Base-by-base conservation (phyloP, 2,329 filamentous ascomycete genomes). In the Whalleya microplaca region DNA sequence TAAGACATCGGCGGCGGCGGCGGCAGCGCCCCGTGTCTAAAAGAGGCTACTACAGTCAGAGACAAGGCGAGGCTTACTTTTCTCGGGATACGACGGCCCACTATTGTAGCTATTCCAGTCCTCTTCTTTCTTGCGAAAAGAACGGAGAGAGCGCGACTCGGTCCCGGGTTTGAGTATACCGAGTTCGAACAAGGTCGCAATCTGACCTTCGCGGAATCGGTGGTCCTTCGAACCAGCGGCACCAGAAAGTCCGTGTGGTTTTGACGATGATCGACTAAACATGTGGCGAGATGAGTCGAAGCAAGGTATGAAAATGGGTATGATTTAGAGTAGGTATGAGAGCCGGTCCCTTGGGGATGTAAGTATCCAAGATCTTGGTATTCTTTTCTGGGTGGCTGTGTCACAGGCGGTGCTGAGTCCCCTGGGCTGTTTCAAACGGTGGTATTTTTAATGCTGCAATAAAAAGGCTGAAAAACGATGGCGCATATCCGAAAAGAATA, bases 201-300 rank as follows among this genome's bases (percentile, higher is more conserved):
- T 61, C 63, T 74, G 73, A 58, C 67, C 63, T 56, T 74, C 72
- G 59, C 70, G 71, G 56, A 66, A 66, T 56, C 70, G 70, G 63
- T 76, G 72, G 49, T 78, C 74, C 64, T 74, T 75, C 48, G 68
- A 65, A 51, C 57, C 54, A 29, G 47, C 55, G 41, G 53, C 52
- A 49, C 63, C 58, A 58, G 64, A 62, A 62, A 70, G 69, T 66
- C 71, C 73, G 67, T 73, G 62, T 58, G 64, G 56, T 66, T 73
- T 77, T 59, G 70, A 70, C 61, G 73, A 74, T 56, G 75, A 78
- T 73, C 75, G 74, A 73, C 72, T 73, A 67, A 79, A 79, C 77
- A 79, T 79, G 72, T 75, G 75, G 66, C 58, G 55, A 61, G 48
- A 43, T 37, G 32, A 16, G 14, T 44, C 19, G 29, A 44, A 41